Evolutionary conservation across 2,329 filamentous ascomycete species (phyloP).

Genomic region (Pezicula neosporulosa): DNA sequence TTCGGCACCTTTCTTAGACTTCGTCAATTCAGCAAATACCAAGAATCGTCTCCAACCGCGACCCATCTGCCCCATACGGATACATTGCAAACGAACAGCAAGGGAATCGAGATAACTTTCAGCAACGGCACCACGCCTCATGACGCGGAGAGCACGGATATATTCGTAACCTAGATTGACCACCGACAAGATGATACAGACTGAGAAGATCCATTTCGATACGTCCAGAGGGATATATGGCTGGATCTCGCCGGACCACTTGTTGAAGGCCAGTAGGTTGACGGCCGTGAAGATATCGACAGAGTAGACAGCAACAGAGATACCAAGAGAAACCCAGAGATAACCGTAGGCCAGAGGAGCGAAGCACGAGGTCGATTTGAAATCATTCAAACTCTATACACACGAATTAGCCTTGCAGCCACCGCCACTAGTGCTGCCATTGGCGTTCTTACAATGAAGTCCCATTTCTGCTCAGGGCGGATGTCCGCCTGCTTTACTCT

Average conservation of each 20-base stretch:
- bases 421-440: neutral
- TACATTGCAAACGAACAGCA: conserved; percentile 79
- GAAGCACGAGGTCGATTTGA: conserved; percentile 77
- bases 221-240: conserved; percentile 73
- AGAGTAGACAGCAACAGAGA: conserved; percentile 80
- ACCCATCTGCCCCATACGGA: conserved; percentile 64
- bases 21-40: conserved; percentile 69
- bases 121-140: conserved; percentile 80
- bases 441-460: conserved; percentile 69
- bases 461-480: conserved; percentile 87
- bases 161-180: conserved; percentile 78
- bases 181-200: conserved; percentile 88
- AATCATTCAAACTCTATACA: conserved; percentile 63
- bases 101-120: conserved; percentile 89
- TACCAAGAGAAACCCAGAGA: conserved; percentile 74
- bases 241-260: conserved; percentile 81
- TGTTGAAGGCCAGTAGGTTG: conserved; percentile 84
- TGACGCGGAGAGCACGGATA: conserved; percentile 74
- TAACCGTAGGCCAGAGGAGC: conserved; percentile 78
- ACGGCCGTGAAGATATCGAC: conserved; percentile 93
- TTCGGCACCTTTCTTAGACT: conserved; percentile 69
- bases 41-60: conserved; percentile 82
- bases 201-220: conserved; percentile 92
- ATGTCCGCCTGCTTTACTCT: conserved; percentile 62
- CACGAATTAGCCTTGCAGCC: conserved; percentile 1